Evolutionary conservation across 176 grass and related monocot species (phyloP).

Genomic region (barley (Hordeum vulgare)): DNA sequence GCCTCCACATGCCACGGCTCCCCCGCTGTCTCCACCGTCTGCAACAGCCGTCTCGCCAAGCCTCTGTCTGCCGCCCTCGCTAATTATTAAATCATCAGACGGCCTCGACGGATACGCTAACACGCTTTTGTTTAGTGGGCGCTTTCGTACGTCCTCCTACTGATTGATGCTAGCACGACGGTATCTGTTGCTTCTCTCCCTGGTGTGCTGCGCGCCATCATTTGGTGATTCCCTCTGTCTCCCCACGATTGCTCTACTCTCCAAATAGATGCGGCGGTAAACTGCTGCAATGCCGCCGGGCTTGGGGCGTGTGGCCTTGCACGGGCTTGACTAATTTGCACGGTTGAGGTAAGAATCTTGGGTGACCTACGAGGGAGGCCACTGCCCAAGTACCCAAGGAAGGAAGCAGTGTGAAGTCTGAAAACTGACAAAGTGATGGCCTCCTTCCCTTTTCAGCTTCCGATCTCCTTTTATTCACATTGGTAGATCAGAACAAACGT

Average conservation of each 20-base stretch:
- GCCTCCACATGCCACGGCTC: not conserved
- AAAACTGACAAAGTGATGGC: not conserved
- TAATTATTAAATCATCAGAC: not conserved
- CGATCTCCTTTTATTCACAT: not conserved
- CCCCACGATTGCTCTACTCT: not conserved
- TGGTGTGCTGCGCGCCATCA: not conserved
- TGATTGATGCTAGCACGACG: not conserved
- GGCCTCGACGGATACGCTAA: not conserved
- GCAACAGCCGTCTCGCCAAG: too few relatives aligned
- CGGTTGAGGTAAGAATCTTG: not conserved
- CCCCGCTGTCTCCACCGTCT: not conserved
- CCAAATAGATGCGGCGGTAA: not conserved
- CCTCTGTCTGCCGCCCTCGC: not conserved
- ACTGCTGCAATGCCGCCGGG: not conserved
- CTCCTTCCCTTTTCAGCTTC: not conserved
- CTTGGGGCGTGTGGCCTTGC: not conserved
- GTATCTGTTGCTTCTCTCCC: not conserved
- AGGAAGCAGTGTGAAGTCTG: not conserved
- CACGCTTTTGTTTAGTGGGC: not conserved
- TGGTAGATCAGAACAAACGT: not conserved
- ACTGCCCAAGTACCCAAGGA: not conserved
- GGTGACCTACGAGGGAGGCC: not conserved
- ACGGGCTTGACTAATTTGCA: not conserved
- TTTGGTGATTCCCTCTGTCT: not conserved
- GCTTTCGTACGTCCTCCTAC: not conserved